Evolutionary conservation across 1,284 basidiomycete species (phyloP).

Genomic region (Apiotrichum akiyoshidainum): DNA sequence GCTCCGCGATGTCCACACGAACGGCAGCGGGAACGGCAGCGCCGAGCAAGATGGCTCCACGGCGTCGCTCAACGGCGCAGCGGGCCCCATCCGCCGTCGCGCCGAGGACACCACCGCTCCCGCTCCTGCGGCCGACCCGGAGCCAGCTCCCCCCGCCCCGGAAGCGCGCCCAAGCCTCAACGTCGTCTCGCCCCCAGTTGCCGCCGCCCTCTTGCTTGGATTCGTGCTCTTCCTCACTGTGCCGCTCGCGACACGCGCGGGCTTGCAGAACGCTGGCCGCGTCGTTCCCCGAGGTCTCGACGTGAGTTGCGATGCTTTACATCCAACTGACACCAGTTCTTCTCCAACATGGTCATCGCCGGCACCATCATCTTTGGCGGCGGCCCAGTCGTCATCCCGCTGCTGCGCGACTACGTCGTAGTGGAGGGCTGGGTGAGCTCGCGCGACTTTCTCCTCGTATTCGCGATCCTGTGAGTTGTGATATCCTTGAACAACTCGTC

Average conservation of each 20-base stretch:
- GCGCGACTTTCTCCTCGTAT: constrained; percentile 60
- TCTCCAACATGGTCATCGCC: constrained; percentile 54
- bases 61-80: neutral
- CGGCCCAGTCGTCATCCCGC: constrained; percentile 61
- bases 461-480: constrained; percentile 54
- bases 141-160: neutral
- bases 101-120: too few species aligned
- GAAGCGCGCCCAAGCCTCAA: constrained; percentile 14
- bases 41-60: neutral
- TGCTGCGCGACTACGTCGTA: constrained; percentile 60
- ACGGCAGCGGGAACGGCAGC: neutral
- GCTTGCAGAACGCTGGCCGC: constrained; percentile 43
- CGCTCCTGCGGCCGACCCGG: neutral
- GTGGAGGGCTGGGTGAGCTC: constrained; percentile 49
- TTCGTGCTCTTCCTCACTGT: constrained; percentile 44
- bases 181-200: constrained; percentile 30
- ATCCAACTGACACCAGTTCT: constrained; percentile 33
- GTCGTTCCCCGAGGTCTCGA: constrained; percentile 38
- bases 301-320: constrained; percentile 13
- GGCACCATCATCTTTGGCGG: constrained; percentile 62
- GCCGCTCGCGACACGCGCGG: constrained; percentile 32
- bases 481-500: neutral
- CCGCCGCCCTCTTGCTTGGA: constrained; percentile 36
- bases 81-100: too few species aligned
- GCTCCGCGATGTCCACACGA: neutral